Base-by-base conservation (phyloP, 805 yeast genomes). In the Yarrowia phangngaensis region DNA sequence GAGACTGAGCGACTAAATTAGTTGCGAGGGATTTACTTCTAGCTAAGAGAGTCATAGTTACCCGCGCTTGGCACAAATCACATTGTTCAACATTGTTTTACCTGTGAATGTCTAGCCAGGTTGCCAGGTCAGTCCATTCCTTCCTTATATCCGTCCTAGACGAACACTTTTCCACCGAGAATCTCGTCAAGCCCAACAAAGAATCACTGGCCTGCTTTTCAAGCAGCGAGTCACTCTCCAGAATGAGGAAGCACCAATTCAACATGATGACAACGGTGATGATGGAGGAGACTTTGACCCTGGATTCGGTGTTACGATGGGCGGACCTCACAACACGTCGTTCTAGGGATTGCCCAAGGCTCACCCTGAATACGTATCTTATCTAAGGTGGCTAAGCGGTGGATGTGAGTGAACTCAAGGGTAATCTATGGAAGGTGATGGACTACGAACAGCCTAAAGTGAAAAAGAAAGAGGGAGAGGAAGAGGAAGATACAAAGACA, bases 331-430 rank as follows among this genome's bases (percentile, higher is more conserved):
- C 13, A 52, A 34, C 26, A 30, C 33, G 29, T 45, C 36, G 8
- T 33, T 33, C 17, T 31, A 35, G 20, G 53, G 41, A 9, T 41
- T 33, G 5, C 52, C 33, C n/a, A 43, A 33, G 24, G 56, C 60
- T 5, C 53, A 57, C 13, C 62, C 63, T 22, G 66, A 64, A 28
- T 66, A 64, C 35, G 61, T 80, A 16, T 75, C 71, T 52, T 84
- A 76, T 59, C 95, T 2, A 72, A 80, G 40, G 76, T 78, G 6
- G 86, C 95, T 4, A 87, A 86, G 61, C 75, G 53, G 92, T 88
- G 20, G 89, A 87, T 59, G 83, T 88, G 24, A 75, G 78, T 54
- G 66, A 69, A 19, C 69, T 87, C 46, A 87, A 88, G 66, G 82
- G 80, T 49, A 84, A 84, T 58, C 58, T 87, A 29, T 87, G 95